Evolutionary conservation across 306 rosid species (phyloP).

Genomic region (Fragaria iinumae): DNA sequence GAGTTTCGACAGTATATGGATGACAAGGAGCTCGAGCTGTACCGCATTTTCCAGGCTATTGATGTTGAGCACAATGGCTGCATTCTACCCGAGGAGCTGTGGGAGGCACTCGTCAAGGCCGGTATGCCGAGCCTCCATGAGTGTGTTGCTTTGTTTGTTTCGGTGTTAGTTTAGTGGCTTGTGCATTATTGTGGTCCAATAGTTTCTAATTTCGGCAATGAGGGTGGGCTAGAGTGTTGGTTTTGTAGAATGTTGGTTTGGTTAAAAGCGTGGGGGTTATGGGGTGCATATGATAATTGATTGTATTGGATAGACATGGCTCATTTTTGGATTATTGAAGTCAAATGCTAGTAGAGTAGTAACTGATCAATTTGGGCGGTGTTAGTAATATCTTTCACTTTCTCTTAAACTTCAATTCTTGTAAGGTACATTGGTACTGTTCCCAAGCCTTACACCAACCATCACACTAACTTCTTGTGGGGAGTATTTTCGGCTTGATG

Average conservation of each 20-base stretch:
- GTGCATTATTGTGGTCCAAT: background rate
- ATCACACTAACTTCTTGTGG: background rate
- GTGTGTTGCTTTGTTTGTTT: background rate
- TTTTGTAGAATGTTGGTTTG: background rate
- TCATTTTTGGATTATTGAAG: background rate
- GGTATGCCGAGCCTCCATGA: conserved; percentile 36
- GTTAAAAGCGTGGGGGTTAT: background rate
- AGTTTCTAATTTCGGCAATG: background rate
- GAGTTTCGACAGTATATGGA: conserved; percentile 90
- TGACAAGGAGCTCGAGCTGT: conserved; percentile 89
- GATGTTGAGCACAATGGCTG: conserved; percentile 91
- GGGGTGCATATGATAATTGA: background rate
- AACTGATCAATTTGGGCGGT: background rate
- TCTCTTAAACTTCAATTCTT: background rate
- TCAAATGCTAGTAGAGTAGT: background rate
- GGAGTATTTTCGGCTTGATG: background rate
- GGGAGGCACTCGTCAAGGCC: conserved; percentile 89
- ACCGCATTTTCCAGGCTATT: conserved; percentile 86
- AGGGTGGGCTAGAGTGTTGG: background rate
- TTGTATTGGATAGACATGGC: background rate
- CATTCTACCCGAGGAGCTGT: conserved; percentile 91
- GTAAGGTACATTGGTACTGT: background rate
- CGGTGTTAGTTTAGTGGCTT: background rate
- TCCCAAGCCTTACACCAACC: background rate
- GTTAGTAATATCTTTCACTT: background rate